Evolutionary conservation across 495 filamentous ascomycete genomes (phyloP), one percentile per base, ranked within the genome.

Genomic region (Penicillium canariense): DNA sequence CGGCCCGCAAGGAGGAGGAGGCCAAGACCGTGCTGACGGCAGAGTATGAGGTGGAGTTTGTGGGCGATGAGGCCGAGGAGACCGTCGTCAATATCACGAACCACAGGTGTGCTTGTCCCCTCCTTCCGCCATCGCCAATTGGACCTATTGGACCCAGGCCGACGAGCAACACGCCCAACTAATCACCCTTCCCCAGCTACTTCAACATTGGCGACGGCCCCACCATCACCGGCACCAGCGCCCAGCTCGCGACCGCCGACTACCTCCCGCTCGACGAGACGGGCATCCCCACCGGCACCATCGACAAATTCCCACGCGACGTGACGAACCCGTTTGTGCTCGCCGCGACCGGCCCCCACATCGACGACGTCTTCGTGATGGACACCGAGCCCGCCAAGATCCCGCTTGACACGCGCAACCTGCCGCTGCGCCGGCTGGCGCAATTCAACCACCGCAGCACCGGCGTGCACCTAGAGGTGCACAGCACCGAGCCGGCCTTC

Each of bases 401-500:
- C 12, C 84, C 87, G 0, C 73, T 93, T 48, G 92, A 98, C 65
- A 96, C 92, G 0, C 87, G 92, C 44, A 47, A 56, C 5, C 66
- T 70, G 54, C 82, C 87, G 0, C 73, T 96, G 11, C 75, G 78
- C 23, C 81, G 75, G 5, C 80, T 88, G 4, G 86, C 86, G 31
- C 75, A 74, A 17, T 87, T 92, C 52, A 81, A 78, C 67, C 87
- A 95, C 62, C 83, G 88, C 5, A 75, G 73, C 5, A 84, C 85
- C 17, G 82, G 83, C 40, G 75, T 96, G 55, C 84, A 95, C 62
- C 83, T 97, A 18, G 88, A 96, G 59, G 85, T 95, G 8, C 72
- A 83, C 60, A 91, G 87, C 73, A 97, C 91, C 0, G 92, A 97
- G 72, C 94, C 94, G 1, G 90, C 92, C 0, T 97, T 96, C 81